Evolutionary conservation across 148 eudicot species (phyloP).

Genomic region (Fagopyrum esculentum): DNA sequence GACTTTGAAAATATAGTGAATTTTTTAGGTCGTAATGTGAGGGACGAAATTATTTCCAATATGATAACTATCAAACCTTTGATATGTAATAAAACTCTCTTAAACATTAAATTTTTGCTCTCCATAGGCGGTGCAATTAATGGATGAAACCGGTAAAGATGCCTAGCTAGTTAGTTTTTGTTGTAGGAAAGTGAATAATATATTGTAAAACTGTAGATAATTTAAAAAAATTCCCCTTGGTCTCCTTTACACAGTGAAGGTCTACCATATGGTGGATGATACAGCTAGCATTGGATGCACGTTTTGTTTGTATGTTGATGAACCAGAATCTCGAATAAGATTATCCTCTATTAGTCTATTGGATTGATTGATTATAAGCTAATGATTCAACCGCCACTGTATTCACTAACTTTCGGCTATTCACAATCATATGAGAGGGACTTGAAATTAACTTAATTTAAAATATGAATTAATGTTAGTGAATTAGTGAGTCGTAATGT

Average conservation of each 20-base stretch:
- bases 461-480: too few species aligned
- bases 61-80: too few species aligned
- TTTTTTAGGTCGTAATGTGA: too few species aligned
- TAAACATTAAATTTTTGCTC: too few species aligned
- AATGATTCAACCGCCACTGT: constrained; percentile 1
- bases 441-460: too few species aligned
- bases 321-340: not conserved
- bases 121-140: too few species aligned
- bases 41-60: too few species aligned
- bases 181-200: not conserved
- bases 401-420: not conserved
- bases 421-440: too few species aligned
- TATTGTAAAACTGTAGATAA: not conserved
- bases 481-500: too few species aligned
- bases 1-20: too few species aligned
- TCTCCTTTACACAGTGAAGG: not conserved
- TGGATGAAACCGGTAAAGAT: not conserved
- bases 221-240: not conserved
- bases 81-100: too few species aligned
- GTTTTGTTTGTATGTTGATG: constrained; percentile 7
- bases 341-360: not conserved
- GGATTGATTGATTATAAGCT: not conserved
- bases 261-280: not conserved
- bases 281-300: constrained; percentile 6
- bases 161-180: not conserved